Evolutionary conservation across 129 eudicot species (phyloP).

Genomic region (Lactuca sativa): DNA sequence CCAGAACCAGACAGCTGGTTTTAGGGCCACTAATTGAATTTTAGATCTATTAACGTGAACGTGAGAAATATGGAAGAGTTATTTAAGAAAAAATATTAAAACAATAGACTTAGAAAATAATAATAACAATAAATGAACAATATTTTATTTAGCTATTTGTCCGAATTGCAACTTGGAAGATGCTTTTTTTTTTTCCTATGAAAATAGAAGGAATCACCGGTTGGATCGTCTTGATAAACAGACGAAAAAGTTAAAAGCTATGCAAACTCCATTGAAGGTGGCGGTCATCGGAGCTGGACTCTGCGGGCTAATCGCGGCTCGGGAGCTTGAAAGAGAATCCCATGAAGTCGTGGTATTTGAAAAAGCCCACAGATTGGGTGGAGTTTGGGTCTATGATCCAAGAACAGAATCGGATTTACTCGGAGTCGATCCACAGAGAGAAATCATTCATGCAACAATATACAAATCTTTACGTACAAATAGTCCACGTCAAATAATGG

Average conservation of each 20-base stretch:
- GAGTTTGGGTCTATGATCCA: constrained; percentile 76
- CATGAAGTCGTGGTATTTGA: constrained; percentile 65
- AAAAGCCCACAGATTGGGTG: constrained; percentile 53
- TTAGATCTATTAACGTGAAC: background rate
- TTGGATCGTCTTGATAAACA: background rate
- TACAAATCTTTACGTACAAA: constrained; percentile 71
- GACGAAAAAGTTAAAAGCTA: constrained; percentile 3
- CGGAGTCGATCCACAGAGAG: constrained; percentile 54
- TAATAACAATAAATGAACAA: background rate
- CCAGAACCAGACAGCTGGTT: no score
- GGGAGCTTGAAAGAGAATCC: constrained; percentile 58
- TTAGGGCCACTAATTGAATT: no score
- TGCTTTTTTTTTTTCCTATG: background rate
- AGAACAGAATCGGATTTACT: constrained; percentile 59
- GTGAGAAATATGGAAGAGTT: constrained; percentile 5
- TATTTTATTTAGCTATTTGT: background rate
- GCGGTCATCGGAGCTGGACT: constrained; percentile 87
- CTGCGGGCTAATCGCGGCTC: constrained; percentile 55
- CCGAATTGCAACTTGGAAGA: background rate
- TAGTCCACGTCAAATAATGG: constrained; percentile 61
- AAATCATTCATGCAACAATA: constrained; percentile 59
- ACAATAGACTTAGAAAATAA: background rate
- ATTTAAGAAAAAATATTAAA: background rate
- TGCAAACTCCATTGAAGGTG: constrained; percentile 47
- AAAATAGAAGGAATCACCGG: background rate